phyloP scores from a whole-genome alignment of 768 basidiomycete genomes.

The Collybiopsis confluens region DNA sequence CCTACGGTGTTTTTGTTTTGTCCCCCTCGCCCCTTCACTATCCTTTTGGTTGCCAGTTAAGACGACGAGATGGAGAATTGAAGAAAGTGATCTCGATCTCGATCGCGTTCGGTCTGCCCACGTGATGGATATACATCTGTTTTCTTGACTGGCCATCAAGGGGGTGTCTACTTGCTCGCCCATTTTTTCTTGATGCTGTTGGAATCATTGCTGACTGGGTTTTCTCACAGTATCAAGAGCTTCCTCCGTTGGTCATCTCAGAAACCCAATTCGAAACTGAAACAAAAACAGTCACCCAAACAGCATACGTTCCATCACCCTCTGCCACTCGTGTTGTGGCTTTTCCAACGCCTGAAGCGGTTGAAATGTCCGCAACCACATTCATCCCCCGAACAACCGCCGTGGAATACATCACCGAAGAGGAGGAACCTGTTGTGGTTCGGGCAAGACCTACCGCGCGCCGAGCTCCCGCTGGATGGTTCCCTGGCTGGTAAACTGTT shows the following conservation, averaged over 20 bases:
- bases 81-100: conserved; percentile 29
- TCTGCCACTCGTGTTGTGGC: conserved; percentile 76
- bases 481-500: conserved; percentile 48
- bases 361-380: conserved; percentile 52
- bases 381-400: conserved; percentile 72
- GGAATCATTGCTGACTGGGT: conserved; percentile 24
- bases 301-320: conserved; percentile 69
- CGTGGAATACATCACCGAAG: conserved; percentile 60
- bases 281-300: conserved; percentile 65
- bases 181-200: conserved; percentile 15
- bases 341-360: conserved; percentile 64
- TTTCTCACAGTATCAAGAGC: conserved; percentile 37
- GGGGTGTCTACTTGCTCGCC: conserved; percentile 22
- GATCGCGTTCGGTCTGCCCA: conserved; percentile 27
- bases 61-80: conserved; percentile 20
- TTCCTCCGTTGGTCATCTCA: conserved; percentile 41
- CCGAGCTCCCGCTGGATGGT: conserved; percentile 54
- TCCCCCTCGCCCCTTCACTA: conserved; percentile 62
- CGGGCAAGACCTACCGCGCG: conserved; percentile 44
- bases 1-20: conserved; percentile 68
- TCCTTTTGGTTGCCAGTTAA: conserved; percentile 26
- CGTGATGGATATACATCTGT: conserved; percentile 31
- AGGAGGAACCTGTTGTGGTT: conserved; percentile 37
- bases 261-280: conserved; percentile 50
- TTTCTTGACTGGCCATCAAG: conserved; percentile 27